Conservation (phyloP, 2,329 filamentous ascomycete genomes). For the Ophiosphaerella herpotricha region DNA sequence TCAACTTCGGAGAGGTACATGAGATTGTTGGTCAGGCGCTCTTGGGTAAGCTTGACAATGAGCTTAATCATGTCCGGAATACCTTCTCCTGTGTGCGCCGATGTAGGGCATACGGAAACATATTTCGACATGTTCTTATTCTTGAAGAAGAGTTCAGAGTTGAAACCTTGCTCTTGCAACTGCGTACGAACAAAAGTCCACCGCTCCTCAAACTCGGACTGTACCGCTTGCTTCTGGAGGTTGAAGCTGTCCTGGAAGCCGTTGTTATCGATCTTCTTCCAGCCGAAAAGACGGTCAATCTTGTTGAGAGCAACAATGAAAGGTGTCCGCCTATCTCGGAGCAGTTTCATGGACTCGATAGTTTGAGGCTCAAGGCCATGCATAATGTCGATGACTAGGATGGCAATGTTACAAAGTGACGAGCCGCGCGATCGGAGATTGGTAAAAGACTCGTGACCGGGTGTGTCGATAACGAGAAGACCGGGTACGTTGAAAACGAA, state of each 20-base stretch:
- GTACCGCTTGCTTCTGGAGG: slow-evolving; percentile 88
- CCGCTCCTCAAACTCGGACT: slow-evolving; percentile 91
- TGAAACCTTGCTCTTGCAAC: slow-evolving; percentile 96
- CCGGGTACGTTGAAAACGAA: slow-evolving; percentile 99
- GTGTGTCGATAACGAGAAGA: slow-evolving; percentile 95
- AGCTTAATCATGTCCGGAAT: slow-evolving; percentile 99
- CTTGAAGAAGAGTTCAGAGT: slow-evolving; percentile 94
- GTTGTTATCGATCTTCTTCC: slow-evolving; percentile 99
- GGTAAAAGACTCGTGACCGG: slow-evolving; percentile 99
- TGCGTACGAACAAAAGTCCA: slow-evolving; percentile 90
- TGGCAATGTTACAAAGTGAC: slow-evolving; percentile 98
- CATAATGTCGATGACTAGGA: slow-evolving; percentile 99
- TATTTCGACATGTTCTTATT: slow-evolving; percentile 96
- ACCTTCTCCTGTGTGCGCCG: slow-evolving; percentile 97
- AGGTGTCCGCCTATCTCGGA: slow-evolving; percentile 91
- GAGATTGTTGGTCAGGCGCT: slow-evolving; percentile 93
- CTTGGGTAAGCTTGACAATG: slow-evolving; percentile 87
- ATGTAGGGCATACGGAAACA: slow-evolving; percentile 96
- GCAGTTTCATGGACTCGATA: slow-evolving; percentile 92
- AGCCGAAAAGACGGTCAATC: slow-evolving; percentile 98
- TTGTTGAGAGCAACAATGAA: slow-evolving; percentile 99
- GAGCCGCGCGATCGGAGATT: slow-evolving; percentile 96
- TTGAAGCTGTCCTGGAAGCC: slow-evolving; percentile 92
- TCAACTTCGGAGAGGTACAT: slow-evolving; percentile 99
- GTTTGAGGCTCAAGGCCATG: slow-evolving; percentile 98